Percentiles rank a stretch among this genome's conserved stretches.
phyloP scores from a whole-genome alignment of 371 early-diverging fungal genomes.

The Fennellomyces sp. region DNA sequence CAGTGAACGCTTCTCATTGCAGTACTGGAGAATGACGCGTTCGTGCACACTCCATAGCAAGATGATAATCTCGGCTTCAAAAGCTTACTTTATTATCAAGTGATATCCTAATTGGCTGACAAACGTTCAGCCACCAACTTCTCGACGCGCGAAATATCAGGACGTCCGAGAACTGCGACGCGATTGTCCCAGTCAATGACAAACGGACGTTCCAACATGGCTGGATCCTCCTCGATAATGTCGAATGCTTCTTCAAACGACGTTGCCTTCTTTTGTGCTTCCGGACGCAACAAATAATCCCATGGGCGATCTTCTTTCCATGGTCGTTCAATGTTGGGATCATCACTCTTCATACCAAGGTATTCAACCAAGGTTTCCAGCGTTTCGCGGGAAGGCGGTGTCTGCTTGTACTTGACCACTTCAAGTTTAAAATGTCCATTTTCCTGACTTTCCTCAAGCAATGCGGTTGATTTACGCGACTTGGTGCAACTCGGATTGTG shows the following conservation, averaged over 20 bases:
- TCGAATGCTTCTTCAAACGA: constrained; percentile 37
- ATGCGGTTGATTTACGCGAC: constrained; percentile 27
- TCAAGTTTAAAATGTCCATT: constrained; percentile 28
- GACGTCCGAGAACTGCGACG: constrained; percentile 49
- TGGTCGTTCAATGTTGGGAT: constrained; percentile 9
- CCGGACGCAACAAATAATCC: constrained; percentile 35
- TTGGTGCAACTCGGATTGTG: constrained; percentile 50
- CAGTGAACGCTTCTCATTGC: no score
- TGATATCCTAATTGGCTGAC: no score
- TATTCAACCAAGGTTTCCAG: constrained; percentile 30
- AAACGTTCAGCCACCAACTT: constrained; percentile 16
- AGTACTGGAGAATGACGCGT: no score
- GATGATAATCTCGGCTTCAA: no score
- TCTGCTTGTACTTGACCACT: constrained; percentile 30
- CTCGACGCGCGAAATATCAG: constrained; percentile 36
- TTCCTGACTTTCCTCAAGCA: constrained; percentile 31
- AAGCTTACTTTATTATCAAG: no score
- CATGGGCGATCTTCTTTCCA: constrained; percentile 24
- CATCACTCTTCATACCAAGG: constrained; percentile 24
- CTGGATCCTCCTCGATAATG: constrained; percentile 38
- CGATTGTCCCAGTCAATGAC: constrained; percentile 42
- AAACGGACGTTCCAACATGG: constrained; percentile 44
- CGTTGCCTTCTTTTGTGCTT: constrained; percentile 25
- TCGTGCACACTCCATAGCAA: no score
- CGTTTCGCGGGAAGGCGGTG: constrained; percentile 26